Conservation (phyloP, 169 alveolate species). For the Cystoisospora suis region DNA sequence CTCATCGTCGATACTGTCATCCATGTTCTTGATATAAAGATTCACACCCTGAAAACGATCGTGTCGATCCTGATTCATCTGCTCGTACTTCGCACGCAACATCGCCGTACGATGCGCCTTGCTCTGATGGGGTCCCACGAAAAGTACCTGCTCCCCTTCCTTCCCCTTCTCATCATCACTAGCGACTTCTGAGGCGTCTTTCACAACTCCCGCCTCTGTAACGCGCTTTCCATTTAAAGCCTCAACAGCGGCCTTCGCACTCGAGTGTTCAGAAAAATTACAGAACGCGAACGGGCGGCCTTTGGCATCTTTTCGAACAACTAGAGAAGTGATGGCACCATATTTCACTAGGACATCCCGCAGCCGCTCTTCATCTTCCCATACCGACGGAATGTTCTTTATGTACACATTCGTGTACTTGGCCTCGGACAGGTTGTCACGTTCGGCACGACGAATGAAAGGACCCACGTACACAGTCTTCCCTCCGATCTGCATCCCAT, state of each 20-base stretch:
- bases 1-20: conserved; percentile 88
- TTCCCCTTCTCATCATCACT: conserved; percentile 44
- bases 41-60: conserved; percentile 86
- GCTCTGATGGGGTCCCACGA: conserved; percentile 90
- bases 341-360: conserved; percentile 30
- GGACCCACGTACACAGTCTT: conserved; percentile 91
- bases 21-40: conserved; percentile 91
- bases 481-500: conserved; percentile 91
- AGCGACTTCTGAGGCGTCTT: conserved; percentile 14
- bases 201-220: conserved; percentile 24
- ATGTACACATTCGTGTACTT: conserved; percentile 89
- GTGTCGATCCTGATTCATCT: conserved; percentile 71
- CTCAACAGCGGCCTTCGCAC: conserved; percentile 90
- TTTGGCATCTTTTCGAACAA: conserved; percentile 82
- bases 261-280: conserved; percentile 83
- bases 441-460: conserved; percentile 84
- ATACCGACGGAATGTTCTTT: conserved; percentile 89
- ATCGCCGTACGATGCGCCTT: conserved; percentile 89
- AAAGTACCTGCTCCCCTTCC: conserved; percentile 76
- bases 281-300: conserved; percentile 89
- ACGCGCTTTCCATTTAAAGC: conserved; percentile 83
- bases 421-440: conserved; percentile 74
- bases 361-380: conserved; percentile 80
- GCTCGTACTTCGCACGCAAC: conserved; percentile 85
- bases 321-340: conserved; percentile 90